A percentile compares a stretch with the other conserved stretches of the same genome.
Evolutionary conservation across 768 basidiomycete genomes (phyloP).

Genomic region (Fomitopsis serialis): DNA sequence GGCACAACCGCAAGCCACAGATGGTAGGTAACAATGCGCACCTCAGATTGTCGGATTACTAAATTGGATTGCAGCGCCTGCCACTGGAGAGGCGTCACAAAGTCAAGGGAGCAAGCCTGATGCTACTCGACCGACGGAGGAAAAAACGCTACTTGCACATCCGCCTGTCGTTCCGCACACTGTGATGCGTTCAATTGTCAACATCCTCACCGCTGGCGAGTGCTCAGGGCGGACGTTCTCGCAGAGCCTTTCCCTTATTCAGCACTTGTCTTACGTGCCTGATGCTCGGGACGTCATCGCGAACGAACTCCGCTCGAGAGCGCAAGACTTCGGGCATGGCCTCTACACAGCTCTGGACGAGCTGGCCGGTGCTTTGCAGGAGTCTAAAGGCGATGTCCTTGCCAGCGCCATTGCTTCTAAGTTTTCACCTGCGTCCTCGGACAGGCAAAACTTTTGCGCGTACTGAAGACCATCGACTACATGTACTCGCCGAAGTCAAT

Average conservation of each 20-base stretch:
- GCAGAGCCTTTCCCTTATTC: constrained; percentile 85
- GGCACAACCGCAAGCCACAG: background rate
- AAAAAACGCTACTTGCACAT: constrained; percentile 52
- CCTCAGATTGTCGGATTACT: background rate
- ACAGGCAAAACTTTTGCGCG: constrained; percentile 91
- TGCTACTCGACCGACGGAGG: constrained; percentile 21
- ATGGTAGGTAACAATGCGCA: background rate
- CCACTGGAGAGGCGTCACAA: constrained; percentile 9
- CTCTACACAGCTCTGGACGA: constrained; percentile 76
- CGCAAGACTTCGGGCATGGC: constrained; percentile 80
- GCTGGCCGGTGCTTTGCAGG: constrained; percentile 58
- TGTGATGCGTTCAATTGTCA: constrained; percentile 88
- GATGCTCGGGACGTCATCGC: constrained; percentile 88
- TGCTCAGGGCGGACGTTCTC: constrained; percentile 97
- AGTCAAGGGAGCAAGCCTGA: constrained; percentile 19
- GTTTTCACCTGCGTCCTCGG: constrained; percentile 91
- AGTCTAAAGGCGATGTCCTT: constrained; percentile 47
- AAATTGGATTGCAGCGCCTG: no score
- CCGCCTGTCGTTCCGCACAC: constrained; percentile 83
- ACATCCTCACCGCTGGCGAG: constrained; percentile 95
- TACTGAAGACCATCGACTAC: constrained; percentile 96
- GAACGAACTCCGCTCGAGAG: constrained; percentile 78
- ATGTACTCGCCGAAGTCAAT: constrained; percentile 72
- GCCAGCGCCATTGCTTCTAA: constrained; percentile 73
- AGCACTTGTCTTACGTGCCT: constrained; percentile 84